Percentiles rank a stretch among this genome's conserved stretches.
phyloP scores from a whole-genome alignment of 2,329 filamentous ascomycete species.

The Ilyonectria destructans region DNA sequence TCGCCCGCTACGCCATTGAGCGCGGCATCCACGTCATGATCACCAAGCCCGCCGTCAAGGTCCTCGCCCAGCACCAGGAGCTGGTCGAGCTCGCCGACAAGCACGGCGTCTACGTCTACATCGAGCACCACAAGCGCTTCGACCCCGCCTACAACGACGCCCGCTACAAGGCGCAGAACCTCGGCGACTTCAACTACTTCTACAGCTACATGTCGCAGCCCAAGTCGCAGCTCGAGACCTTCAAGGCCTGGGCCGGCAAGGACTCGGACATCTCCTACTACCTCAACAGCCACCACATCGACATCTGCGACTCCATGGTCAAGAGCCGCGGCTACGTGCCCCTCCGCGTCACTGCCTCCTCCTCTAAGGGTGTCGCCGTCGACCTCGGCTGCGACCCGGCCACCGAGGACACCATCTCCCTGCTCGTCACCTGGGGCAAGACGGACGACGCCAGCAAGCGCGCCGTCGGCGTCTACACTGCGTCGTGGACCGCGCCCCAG shows the following conservation, averaged over 20 bases:
- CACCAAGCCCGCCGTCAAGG: conserved; percentile 94
- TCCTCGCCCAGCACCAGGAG: conserved; percentile 83
- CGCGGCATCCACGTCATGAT: conserved; percentile 91
- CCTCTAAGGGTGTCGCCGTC: conserved; percentile 84
- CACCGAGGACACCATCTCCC: conserved; percentile 94
- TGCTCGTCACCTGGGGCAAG: conserved; percentile 91
- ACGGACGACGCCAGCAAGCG: conserved; percentile 77
- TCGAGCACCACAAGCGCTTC: conserved; percentile 98
- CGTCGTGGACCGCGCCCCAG: conserved; percentile 94
- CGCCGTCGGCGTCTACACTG: conserved; percentile 92
- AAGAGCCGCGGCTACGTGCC: conserved; percentile 80
- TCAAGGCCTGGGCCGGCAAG: conserved; percentile 93
- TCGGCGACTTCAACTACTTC: conserved; percentile 98
- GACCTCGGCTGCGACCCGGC: conserved; percentile 83
- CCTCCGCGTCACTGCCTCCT: conserved; percentile 83
- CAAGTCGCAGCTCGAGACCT: conserved; percentile 92
- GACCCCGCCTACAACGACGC: conserved; percentile 95
- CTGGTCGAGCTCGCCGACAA: conserved; percentile 82
- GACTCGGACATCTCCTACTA: conserved; percentile 98
- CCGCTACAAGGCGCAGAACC: conserved; percentile 79
- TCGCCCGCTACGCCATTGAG: conserved; percentile 93
- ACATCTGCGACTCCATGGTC: conserved; percentile 94
- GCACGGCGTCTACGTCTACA: conserved; percentile 88
- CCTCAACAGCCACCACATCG: conserved; percentile 94
- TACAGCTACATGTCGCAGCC: conserved; percentile 97